Evolutionary conservation across 805 yeast genomes (phyloP), one percentile per base, ranked within the genome.

Genomic region (Naumovozyma baii): DNA sequence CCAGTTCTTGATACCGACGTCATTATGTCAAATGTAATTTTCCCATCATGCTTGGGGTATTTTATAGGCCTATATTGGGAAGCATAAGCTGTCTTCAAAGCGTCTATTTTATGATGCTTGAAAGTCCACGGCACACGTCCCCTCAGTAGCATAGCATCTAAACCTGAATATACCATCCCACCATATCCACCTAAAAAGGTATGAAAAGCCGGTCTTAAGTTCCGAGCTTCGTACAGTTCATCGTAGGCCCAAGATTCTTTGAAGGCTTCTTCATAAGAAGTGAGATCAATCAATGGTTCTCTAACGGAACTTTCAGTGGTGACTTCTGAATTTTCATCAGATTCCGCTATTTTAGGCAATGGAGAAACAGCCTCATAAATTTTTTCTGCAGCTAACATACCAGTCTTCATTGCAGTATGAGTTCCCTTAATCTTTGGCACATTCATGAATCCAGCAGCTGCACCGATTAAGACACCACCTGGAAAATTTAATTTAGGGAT

Each of bases 341-440:
- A n/a, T 26, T 63, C 67, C 36, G 62, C 63, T 18, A 64, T 52
- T 39, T 64, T 64, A 31, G 62, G 62, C 36, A 73, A 62, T 15
- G 64, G 61, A 2, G 74, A 68, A 37, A 82, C 63, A 7, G 66
- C 71, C 36, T 69, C 67, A 52, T 69, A 86, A 32, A 87, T 82
- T 17, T 73, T 59, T 54, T 92, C 96, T 2, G 97, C 98, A 2
- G 98, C 98, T 20, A 92, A 62, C 73, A 92, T 80, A 25, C 97
- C 98, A 8, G 92, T 73, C 62, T 92, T 92, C 78, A 92, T 85
- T 1, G 99, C 97, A 1, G 96, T 90, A 61, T 92, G 99, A 0
- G 96, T 80, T 13, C 99, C 99, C 65, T 92, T 92, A 55, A 92
- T 84, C 62, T 90, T 92, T 39, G 98, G 96, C 33, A 92, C 97